Percentiles rank a stretch among this genome's conserved stretches.
These are phyloP conservation scores for Thermothielavioides terrestris DNA, from an alignment of 495 filamentous ascomycete genomes.

Conservation along the genomic window DNA sequence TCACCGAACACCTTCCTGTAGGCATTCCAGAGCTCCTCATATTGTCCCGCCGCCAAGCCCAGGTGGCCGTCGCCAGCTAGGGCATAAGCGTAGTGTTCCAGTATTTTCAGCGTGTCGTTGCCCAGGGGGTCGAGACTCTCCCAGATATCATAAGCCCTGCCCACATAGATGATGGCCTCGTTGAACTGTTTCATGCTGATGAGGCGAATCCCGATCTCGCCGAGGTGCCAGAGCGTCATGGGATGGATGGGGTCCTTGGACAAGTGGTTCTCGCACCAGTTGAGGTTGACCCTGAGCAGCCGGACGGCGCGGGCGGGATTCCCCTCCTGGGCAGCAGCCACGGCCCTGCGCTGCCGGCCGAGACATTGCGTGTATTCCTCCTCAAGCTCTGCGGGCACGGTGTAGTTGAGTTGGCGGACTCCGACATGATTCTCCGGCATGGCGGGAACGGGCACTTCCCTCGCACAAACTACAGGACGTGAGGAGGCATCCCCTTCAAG, in stretches of 20 bases:
- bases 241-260: not conserved
- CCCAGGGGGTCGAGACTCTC: not conserved
- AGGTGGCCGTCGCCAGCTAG: not conserved
- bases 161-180: not conserved
- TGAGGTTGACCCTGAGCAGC: not conserved
- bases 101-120: not conserved
- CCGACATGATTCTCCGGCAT: not conserved
- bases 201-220: not conserved
- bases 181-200: not conserved
- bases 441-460: not conserved
- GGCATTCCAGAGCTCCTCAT: not conserved
- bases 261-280: not conserved
- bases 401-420: not conserved
- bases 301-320: not conserved
- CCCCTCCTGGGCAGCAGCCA: not conserved
- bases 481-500: not conserved
- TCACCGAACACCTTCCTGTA: not conserved
- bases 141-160: not conserved
- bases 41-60: not conserved
- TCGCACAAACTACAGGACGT: not conserved
- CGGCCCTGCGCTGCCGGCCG: not conserved
- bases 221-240: not conserved
- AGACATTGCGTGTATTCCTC: not conserved
- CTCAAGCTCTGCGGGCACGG: not conserved
- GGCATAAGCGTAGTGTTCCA: not conserved